Evolutionary conservation across 345 rosid species (phyloP).

Genomic region (Camelina laxa): DNA sequence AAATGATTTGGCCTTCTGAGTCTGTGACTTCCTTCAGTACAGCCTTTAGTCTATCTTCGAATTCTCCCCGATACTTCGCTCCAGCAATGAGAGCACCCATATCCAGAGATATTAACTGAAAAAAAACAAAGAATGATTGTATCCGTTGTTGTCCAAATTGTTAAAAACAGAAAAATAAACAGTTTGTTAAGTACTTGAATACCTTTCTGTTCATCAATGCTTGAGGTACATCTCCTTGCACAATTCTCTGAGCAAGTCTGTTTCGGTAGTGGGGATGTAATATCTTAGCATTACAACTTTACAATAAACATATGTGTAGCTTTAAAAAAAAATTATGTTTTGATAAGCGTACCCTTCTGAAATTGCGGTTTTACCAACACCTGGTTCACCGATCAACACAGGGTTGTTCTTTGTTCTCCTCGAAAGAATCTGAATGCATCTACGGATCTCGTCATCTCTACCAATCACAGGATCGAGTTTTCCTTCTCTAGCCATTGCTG

Average conservation of each 20-base stretch:
- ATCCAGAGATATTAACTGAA: constrained; percentile 94
- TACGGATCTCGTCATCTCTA: constrained; percentile 97
- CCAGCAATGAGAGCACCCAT: constrained; percentile 99
- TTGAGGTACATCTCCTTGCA: constrained; percentile 98
- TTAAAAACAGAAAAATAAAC: not conserved
- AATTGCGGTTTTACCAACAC: constrained; percentile 99
- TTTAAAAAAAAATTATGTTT: not conserved
- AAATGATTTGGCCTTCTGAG: constrained; percentile 89
- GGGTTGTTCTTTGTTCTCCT: constrained; percentile 99
- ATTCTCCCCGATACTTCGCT: constrained; percentile 97
- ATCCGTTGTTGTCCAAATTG: not conserved
- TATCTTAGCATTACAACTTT: constrained; percentile 6
- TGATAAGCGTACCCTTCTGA: constrained; percentile 82
- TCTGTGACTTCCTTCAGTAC: constrained; percentile 96
- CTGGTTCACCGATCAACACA: constrained; percentile 97
- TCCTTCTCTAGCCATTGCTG: constrained; percentile 96
- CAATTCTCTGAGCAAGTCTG: constrained; percentile 99
- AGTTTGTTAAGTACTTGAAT: not conserved
- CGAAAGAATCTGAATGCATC: constrained; percentile 97
- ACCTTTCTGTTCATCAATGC: constrained; percentile 98
- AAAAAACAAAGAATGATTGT: not conserved
- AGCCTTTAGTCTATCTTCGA: constrained; percentile 98
- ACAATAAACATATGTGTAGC: not conserved
- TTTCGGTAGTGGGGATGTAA: constrained; percentile 28
- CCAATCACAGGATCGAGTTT: constrained; percentile 99